These are phyloP conservation scores for Beauveria medogensis DNA, from an alignment of 2,329 filamentous ascomycete genomes.

Conservation along the genomic window DNA sequence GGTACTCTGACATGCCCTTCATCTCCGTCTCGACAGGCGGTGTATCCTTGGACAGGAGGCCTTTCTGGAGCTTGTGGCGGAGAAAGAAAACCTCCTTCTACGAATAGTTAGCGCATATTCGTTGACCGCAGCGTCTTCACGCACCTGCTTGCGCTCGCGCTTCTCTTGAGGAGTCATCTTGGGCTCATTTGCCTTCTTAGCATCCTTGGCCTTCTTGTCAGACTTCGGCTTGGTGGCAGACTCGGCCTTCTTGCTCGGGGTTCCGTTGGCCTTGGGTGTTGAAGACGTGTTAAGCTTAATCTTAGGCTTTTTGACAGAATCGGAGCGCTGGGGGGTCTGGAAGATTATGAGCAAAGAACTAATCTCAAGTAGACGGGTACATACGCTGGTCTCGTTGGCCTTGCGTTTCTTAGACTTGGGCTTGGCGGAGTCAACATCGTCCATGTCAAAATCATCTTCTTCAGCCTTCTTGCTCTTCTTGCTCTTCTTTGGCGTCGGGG, in stretches of 20 bases:
- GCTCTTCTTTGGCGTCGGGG: constrained; percentile 23
- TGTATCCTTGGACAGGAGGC: constrained; percentile 77
- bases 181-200: constrained; percentile 47
- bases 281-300: constrained; percentile 57
- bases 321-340: constrained; percentile 49
- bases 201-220: constrained; percentile 46
- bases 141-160: constrained; percentile 50
- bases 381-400: constrained; percentile 59
- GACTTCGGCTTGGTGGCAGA: constrained; percentile 48
- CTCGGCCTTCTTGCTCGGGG: constrained; percentile 50
- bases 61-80: constrained; percentile 90
- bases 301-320: constrained; percentile 61
- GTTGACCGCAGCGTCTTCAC: constrained; percentile 15
- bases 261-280: constrained; percentile 63
- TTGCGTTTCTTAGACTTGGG: constrained; percentile 70
- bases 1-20: constrained; percentile 66
- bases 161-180: constrained; percentile 52
- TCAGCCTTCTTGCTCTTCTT: constrained; percentile 29
- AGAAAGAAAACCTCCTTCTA: constrained; percentile 81
- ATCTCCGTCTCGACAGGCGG: constrained; percentile 82
- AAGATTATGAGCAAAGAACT: neutral
- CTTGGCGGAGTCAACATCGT: constrained; percentile 57
- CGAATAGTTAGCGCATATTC: constrained; percentile 24
- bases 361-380: constrained; percentile 14
- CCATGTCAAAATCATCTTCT: constrained; percentile 54